These are phyloP conservation scores for Yarrowia osloensis DNA, from an alignment of 805 yeast species.

Conservation along the genomic window DNA sequence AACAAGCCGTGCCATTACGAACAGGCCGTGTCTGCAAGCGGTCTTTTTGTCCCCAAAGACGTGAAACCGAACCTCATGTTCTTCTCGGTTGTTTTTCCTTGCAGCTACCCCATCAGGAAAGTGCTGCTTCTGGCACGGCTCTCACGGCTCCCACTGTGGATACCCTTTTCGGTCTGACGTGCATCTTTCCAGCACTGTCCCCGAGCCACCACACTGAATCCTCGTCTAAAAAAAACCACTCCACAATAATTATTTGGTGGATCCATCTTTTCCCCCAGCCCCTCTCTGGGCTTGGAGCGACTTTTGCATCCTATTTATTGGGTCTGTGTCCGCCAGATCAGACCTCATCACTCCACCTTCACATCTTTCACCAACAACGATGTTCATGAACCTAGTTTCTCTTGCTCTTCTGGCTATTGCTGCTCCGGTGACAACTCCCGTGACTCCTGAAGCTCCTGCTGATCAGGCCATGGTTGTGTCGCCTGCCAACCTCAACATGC, in stretches of 20 bases:
- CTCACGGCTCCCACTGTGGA: not conserved
- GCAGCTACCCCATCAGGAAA: not conserved
- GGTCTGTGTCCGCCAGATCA: not conserved
- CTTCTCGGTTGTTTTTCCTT: not conserved
- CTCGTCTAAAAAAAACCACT: not conserved
- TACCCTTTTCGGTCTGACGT: not conserved
- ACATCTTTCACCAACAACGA: not conserved
- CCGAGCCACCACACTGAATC: not conserved
- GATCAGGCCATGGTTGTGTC: not conserved
- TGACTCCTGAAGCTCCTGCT: not conserved
- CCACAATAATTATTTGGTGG: not conserved
- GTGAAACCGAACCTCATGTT: too few species aligned
- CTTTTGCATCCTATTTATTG: slow-evolving; percentile 25
- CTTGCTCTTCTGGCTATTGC: not conserved
- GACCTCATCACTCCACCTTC: not conserved
- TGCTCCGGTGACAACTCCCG: not conserved
- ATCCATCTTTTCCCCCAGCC: not conserved
- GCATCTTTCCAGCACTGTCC: not conserved
- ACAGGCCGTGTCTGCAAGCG: too few species aligned
- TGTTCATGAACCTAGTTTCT: not conserved
- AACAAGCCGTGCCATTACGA: too few species aligned
- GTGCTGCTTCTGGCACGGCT: not conserved
- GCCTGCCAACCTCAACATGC: not conserved
- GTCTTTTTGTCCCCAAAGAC: too few species aligned
- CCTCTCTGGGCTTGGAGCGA: not conserved